Base-by-base conservation (phyloP, 129 eudicot species). In the Rutidosis leptorrhynchoides region DNA sequence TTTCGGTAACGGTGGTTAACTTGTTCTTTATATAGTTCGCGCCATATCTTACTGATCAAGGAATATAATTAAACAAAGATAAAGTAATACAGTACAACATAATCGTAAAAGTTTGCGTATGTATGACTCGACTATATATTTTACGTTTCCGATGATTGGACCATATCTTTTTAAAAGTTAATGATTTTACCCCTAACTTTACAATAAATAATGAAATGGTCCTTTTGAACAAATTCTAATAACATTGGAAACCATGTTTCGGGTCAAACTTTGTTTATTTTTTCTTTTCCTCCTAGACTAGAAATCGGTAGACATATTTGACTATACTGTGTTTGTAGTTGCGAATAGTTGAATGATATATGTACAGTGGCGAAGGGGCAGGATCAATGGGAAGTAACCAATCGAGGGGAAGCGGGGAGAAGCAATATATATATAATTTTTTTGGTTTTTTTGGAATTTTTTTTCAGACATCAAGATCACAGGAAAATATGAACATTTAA, bases 1-100 rank as follows among this genome's bases (percentile, higher is more conserved):
- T 52, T 52, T 8, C 11, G 30, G 58, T 52, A 40, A 22, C 24
- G 74, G 17, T 74, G 22, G 53, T 66, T 10, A 20, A 9, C 6
- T 22, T 27, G 59, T 53, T 53, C n/a, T n/a, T 8, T 22, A 20
- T 74, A 28, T 74, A 10, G 58, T 74, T 74, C 67, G 73, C 79
- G 79, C 79, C 78, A 9, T 8, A 7, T 2, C 16, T 2, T 10
- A n/a, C n/a, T n/a, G n/a, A 0, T 40, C 46, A 40, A 40, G n/a
- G 12, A 33, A 33, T 33, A 33, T 33, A 8, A 33, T 33, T 37
- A 35, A 35, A 9, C 8, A 8, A 35, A 35, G 7, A 11, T 2
- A 40, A 40, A 40, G n/a, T 40, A 12, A 12, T 40, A n/a, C n/a
- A 12, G 46, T 12, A n/a, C n/a, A 12, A 11, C 11, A 40, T 37